Evolutionary conservation across 192 early-diverging fungal genomes (phyloP), one percentile per base, ranked within the genome.

Genomic region (Mycoemilia scoparia): DNA sequence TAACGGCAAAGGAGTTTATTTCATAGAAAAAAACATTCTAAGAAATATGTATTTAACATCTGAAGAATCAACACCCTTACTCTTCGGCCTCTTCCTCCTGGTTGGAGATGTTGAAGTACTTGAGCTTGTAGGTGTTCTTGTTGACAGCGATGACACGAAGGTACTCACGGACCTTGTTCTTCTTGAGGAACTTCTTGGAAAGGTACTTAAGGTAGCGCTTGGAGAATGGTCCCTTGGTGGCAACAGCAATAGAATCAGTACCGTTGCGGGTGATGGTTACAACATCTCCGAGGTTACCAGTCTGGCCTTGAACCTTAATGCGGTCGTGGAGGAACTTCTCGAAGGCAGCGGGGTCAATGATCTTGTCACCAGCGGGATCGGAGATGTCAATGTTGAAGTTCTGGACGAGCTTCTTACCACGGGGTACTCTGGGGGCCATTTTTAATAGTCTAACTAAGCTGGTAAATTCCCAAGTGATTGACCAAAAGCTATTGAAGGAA

Each of bases 201-300:
- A 98, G 79, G 81, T 98, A 98, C 83, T 98, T 98, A 67, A 96
- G 64, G 82, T 98, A 98, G 49, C 90, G 82, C 81, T 98, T 98
- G 57, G 90, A 78, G 70, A 96, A 84, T 38, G 69, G 66, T 39
- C 64, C 66, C 65, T 64, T 70, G 56, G 76, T 64, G 48, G 73
- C 70, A 47, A 89, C 75, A 42, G 82, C 76, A 51, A 96, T 65
- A 57, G 69, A 74, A 57, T 64, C 50, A 42, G 76, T 73, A 46
- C 57, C 64, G 34, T 56, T 55, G 54, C 84, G 85, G 65, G 68
- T 54, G 47, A 98, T 87, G 63, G 73, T 64, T 39, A 96, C 77
- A 43, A 68, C 39, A 26, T 85, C 79, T 38, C 75, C 74, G 49
- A 97, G 74, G 85, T 93, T 92, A 72, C 79, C 78, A 54, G 87